These are phyloP conservation scores for Penicillium ucsense DNA, from an alignment of 495 filamentous ascomycete species.

Conservation along the genomic window DNA sequence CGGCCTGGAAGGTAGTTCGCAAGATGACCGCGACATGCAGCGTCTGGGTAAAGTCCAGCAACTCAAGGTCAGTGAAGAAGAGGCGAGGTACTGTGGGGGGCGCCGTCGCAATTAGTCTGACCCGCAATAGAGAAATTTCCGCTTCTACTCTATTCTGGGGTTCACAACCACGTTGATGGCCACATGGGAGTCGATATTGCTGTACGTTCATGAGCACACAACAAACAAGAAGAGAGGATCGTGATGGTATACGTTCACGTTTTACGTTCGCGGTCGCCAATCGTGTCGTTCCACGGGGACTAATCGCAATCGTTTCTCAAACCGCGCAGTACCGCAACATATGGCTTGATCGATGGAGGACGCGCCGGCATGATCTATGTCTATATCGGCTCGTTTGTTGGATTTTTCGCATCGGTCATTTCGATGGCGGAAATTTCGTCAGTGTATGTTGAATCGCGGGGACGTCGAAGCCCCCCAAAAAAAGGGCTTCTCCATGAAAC, in stretches of 20 bases:
- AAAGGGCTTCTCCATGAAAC: too few relatives aligned
- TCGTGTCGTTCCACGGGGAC: neutral
- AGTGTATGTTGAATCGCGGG: conserved; percentile 19
- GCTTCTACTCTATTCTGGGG: conserved; percentile 36
- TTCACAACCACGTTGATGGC: conserved; percentile 40
- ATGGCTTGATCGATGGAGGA: conserved; percentile 36
- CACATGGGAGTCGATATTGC: conserved; percentile 38
- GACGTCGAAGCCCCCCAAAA: too few relatives aligned
- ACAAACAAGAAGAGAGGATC: too few relatives aligned
- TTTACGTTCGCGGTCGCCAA: too few relatives aligned
- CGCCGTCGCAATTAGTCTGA: neutral
- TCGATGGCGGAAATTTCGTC: conserved; percentile 40
- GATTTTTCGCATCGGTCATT: conserved; percentile 32
- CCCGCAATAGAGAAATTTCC: conserved; percentile 30
- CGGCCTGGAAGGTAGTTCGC: conserved; percentile 11
- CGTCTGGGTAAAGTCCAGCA: conserved; percentile 32
- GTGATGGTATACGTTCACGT: too few relatives aligned
- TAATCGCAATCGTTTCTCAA: neutral
- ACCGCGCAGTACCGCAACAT: conserved; percentile 21
- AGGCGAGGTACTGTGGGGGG: neutral
- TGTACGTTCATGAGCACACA: conserved; percentile 9
- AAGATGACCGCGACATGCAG: conserved; percentile 31
- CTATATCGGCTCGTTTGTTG: conserved; percentile 32
- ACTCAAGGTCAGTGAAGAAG: conserved; percentile 22
- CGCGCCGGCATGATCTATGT: conserved; percentile 40